phyloP scores from a whole-genome alignment of 768 basidiomycete species.

The Auricularia sp. region DNA sequence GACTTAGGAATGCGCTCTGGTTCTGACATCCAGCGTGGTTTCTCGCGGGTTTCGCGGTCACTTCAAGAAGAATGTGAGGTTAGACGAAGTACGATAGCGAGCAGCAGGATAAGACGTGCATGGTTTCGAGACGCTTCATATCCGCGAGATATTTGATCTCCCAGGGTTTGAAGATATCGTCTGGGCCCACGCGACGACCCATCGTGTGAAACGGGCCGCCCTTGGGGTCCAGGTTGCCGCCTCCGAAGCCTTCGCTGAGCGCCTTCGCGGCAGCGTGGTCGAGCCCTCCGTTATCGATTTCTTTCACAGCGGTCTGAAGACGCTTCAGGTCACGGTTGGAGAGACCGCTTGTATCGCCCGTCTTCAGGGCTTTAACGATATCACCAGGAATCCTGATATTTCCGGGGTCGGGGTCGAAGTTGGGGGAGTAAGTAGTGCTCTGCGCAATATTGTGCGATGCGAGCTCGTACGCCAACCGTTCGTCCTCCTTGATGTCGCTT shows the following conservation, averaged over 20 bases:
- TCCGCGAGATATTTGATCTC: not conserved
- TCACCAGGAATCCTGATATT: no score
- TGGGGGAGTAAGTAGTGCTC: no score
- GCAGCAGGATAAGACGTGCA: not conserved
- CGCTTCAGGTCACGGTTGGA: no score
- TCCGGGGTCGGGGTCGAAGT: no score
- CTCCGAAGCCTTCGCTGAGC: not conserved
- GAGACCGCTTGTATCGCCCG: no score
- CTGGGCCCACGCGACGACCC: not conserved
- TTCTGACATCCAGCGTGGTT: not conserved
- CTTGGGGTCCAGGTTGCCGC: not conserved
- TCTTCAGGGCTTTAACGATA: no score
- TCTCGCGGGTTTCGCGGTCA: not conserved
- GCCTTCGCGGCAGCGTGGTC: not conserved
- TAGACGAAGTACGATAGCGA: no score
- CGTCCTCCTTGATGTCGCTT: no score
- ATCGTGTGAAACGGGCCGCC: not conserved
- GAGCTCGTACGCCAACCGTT: no score
- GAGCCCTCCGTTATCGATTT: not conserved
- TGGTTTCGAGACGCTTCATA: not conserved
- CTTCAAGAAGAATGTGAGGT: not conserved
- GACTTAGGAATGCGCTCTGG: no score
- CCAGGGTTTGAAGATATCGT: not conserved
- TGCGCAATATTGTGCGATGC: no score
- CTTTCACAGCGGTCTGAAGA: no score